Evolutionary conservation across 1,284 basidiomycete genomes (phyloP), one percentile per base, ranked within the genome.

Genomic region (Tilletiaria anomala): DNA sequence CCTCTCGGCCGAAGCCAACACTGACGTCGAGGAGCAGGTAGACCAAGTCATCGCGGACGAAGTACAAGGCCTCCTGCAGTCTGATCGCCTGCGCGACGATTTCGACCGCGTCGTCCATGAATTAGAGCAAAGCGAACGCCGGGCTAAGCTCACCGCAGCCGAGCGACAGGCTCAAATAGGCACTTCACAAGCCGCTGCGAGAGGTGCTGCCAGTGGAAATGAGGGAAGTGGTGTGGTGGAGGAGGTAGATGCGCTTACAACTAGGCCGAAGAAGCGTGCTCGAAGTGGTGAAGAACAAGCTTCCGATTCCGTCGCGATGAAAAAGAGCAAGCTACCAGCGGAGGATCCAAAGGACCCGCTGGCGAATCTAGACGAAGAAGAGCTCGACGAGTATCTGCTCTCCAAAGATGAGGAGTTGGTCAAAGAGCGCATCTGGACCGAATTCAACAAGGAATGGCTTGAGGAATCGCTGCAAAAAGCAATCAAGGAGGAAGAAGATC

Each of bases 341-440:
- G 22, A 29, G 4, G 21, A 37, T 1, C 39, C 34, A 2, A 43
- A 47, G 11, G 59, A 60, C 18, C 53, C 52, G 10, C 45, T 64
- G 11, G 46, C 48, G 6, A 60, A 52, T 16, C 37, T 96, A 19
- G 83, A 97, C 69, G 93, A 97, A 58, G 85, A 81, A 5, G 93
- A 99, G 68, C 73, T 97, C 35, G 85, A 96, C 64, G 72, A 71
- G 19, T 87, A 70, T 65, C 73, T 93, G 45, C 70, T 94, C 36
- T 79, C 75, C 10, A 79, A 83, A 35, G 83, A 84, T 19, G 91
- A 96, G 68, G 80, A 85, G 5, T 78, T 76, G 63, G 76, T 87
- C 61, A 93, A 89, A 67, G 87, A 91, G 61, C 78, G 88, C 19
- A 78, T 97, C 15, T 97, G 93, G 93, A 83, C 96, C 48, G 87